Base-by-base conservation (phyloP, 2,329 filamentous ascomycete genomes). In the Chaetothyriales sp. region DNA sequence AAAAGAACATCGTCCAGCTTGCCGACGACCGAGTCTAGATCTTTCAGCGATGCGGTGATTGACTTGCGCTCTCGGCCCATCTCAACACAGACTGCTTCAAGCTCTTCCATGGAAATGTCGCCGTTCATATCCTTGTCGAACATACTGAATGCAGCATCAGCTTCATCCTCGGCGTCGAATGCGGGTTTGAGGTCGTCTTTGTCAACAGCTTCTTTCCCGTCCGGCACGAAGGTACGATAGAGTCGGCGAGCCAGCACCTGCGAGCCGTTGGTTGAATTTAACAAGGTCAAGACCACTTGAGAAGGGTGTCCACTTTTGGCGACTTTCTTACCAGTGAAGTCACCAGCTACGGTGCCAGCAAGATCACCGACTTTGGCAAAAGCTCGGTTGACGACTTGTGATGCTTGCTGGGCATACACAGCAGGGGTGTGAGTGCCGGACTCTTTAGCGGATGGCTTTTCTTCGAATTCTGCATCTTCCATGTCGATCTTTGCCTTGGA, bases 61-160 rank as follows among this genome's bases (percentile, higher is more conserved):
- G 89, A 88, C 67, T 95, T 97, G 64, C 90, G 86, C 71, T 97
- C 90, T 15, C 90, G 80, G 37, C 90, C 89, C 58, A 95, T 92
- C 64, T 97, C 90, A 49, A 94, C 89, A 68, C 88, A 94, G 20
- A 94, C 89, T 19, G 86, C 81, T 67, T 95, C 89, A 19, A 97
- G 78, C 65, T 95, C 90, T 62, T 95, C 88, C 79, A 95, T 89
- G 0, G 86, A 94, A 48, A 95, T 94, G 63, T 97, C 90, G 3
- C 89, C 90, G 58, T 97, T 97, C 72, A 95, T 80, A 62, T 97
- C 90, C 64, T 92, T 94, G 70, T 97, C 90, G 60, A 95, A 95
- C 74, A 95, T 89, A 60, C 76, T 75, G 62, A 97, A 95, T 0
- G 89, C 89, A 2, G 85, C 85, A 50, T 92, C 85, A 0, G 89